Evolutionary conservation across 164 flowering plant species (phyloP).

Genomic region (Piper betle): DNA sequence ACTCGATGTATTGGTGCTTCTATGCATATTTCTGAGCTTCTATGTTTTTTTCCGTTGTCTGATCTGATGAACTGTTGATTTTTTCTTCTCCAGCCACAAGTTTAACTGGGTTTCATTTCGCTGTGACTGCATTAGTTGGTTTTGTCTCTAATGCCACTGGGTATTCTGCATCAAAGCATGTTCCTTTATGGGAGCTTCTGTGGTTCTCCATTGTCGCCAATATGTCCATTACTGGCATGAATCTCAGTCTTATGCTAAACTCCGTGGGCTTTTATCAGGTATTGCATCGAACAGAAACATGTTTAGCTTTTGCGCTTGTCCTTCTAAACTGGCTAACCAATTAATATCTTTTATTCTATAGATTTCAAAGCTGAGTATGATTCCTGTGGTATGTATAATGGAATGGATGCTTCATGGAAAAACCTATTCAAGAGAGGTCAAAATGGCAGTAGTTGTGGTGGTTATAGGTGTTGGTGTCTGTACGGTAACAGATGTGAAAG

Average conservation of each 20-base stretch:
- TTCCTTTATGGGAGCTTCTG: slow-evolving; percentile 87
- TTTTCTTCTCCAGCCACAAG: slow-evolving; percentile 57
- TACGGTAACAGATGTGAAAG: slow-evolving; percentile 91
- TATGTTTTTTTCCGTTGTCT: no score
- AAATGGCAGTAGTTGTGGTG: slow-evolving; percentile 64
- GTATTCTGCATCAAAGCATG: slow-evolving; percentile 64
- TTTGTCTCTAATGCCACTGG: slow-evolving; percentile 76
- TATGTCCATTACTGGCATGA: slow-evolving; percentile 83
- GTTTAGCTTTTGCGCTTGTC: neutral
- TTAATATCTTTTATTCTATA: no score
- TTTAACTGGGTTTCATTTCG: slow-evolving; percentile 83
- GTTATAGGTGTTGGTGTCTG: slow-evolving; percentile 88
- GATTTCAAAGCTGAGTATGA: slow-evolving; percentile 85
- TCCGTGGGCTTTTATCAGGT: slow-evolving; percentile 67
- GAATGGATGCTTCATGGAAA: slow-evolving; percentile 83
- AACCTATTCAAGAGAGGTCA: slow-evolving; percentile 57
- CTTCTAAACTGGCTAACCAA: neutral
- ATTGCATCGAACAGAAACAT: neutral
- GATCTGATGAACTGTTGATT: no score
- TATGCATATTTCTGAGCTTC: no score
- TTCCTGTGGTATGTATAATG: slow-evolving; percentile 68
- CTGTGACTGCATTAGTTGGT: slow-evolving; percentile 79
- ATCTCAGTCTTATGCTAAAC: slow-evolving; percentile 59
- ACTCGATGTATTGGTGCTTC: no score
- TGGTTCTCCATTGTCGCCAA: slow-evolving; percentile 93